Evolutionary conservation across 2,329 filamentous ascomycete genomes (phyloP), one percentile per base, ranked within the genome.

Genomic region (Intubia oerlemansii): DNA sequence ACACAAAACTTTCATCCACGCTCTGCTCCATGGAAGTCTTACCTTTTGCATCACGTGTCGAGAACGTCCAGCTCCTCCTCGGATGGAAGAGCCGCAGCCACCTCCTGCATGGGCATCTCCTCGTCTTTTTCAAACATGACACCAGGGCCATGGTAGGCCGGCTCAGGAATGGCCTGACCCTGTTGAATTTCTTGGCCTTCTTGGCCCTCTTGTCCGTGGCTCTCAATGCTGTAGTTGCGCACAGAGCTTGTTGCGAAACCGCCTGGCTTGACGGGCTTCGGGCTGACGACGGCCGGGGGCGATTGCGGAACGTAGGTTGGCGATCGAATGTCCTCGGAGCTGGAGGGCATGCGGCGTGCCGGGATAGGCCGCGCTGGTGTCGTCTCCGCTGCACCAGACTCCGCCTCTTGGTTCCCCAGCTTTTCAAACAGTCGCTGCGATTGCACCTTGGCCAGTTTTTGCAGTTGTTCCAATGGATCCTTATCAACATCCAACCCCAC

Each of bases 391-490:
- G n/a, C n/a, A n/a, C n/a, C n/a, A n/a, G n/a, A n/a, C n/a, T 25
- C 14, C 12, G 29, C 24, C 25, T 30, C 28, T 20, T 35, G 31
- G 18, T 43, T 47, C 25, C 54, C 54, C 16, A 72, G 51, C 44
- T 53, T 64, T 42, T 57, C 51, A 32, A 66, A 51, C 39, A 79
- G 50, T 31, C 63, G 56, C 39, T 71, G 64, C 31, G 63, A 67
- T 50, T 80, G 73, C 42, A 68, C 61, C 44, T 59, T 57, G 34
- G 66, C 70, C 37, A 82, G 58, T 49, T 74, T 69, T 46, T 76
- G 68, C 41, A 84, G 64, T 50, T 72, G 70, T 36, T 54, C 62
- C 41, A 60, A 52, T 34, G 77, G 77, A 51, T 84, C 73, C 74
- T 80, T 60, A 38, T 53, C 18, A 10, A 10, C 7, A 10, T 19